These are phyloP conservation scores for Lodderomyces parapsilosis DNA, from an alignment of 1,139 yeast species.

Conservation along the genomic window DNA sequence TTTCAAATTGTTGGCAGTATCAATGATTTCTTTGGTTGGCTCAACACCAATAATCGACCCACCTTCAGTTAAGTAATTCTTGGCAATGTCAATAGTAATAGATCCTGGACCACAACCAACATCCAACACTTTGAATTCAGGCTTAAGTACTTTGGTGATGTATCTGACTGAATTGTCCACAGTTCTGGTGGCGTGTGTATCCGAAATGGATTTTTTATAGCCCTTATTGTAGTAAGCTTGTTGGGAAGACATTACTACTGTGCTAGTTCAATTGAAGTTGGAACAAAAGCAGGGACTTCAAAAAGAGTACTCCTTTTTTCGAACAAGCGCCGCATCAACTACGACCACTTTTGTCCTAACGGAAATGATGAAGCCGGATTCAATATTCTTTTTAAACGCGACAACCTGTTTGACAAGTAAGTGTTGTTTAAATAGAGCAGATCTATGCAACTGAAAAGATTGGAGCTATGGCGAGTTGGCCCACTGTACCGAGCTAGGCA, in stretches of 20 bases:
- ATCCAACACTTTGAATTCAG: slow-evolving; percentile 28
- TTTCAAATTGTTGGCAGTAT: slow-evolving; percentile 24
- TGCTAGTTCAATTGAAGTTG: too few species aligned
- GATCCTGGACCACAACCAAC: slow-evolving; percentile 46
- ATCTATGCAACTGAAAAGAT: too few species aligned
- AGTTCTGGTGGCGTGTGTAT: slow-evolving; percentile 35
- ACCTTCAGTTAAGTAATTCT: slow-evolving; percentile 24
- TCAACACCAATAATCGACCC: slow-evolving; percentile 31
- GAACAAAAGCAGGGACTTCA: too few species aligned
- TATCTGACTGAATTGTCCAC: slow-evolving; percentile 28
- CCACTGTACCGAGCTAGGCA: too few species aligned
- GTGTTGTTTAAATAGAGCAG: too few species aligned
- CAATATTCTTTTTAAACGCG: too few species aligned
- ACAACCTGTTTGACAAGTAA: too few species aligned
- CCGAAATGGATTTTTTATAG: slow-evolving; percentile 20
- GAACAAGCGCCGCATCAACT: too few species aligned
- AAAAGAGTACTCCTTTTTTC: too few species aligned
- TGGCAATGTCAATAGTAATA: slow-evolving; percentile 35
- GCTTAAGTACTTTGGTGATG: slow-evolving; percentile 26
- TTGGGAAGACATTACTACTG: slow-evolving; percentile 10
- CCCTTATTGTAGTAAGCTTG: slow-evolving; percentile 26
- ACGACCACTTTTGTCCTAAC: neutral
- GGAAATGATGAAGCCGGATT: too few species aligned
- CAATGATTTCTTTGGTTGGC: slow-evolving; percentile 28
- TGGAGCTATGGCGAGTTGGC: too few species aligned